Base-by-base conservation (phyloP, 805 yeast genomes). In the Saccharomyces kudriavzevii region DNA sequence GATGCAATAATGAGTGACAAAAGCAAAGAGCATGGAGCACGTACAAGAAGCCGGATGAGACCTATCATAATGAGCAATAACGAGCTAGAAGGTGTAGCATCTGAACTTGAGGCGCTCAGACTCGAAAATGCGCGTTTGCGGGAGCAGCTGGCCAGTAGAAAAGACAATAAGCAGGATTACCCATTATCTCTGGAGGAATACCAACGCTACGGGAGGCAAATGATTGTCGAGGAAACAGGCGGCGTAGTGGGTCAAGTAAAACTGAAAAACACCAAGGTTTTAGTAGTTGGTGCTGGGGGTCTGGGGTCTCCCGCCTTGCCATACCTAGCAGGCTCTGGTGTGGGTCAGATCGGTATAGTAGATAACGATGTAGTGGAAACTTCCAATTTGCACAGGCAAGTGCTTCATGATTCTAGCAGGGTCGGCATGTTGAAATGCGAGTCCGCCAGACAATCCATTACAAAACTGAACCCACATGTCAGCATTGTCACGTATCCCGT, bases 241-340 rank as follows among this genome's bases (percentile, higher is more conserved):
- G 69, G 70, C 4, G 59, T 70, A 4, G 54, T 54, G 5, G 65
- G 67, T 1, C 99, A 94, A 66, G 50, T 77, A 6, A 73, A 70
- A 46, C 69, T 94, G 48, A 84, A 83, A 57, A 59, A 68, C 0
- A 54, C 92, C 1, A 79, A 74, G 50, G 79, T 91, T 0, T 69
- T 92, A 26, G 91, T 94, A 0, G 77, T 94, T 6, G 99, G 99
- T 1, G 97, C 97, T 0, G 99, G 99, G 10, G 99, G 99, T 0
- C 74, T 94, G 5, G 98, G 99, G 0, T 85, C 95, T 60, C 97
- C 99, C 0, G 95, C 95, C 0, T 68, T 92, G 49, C 75, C 87
- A 46, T 94, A 94, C 64, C 70, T 94, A 1, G 83, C 84, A 0
- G 97, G 95, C 0, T 86, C 96, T 0, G 99, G 99, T 4, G 73